Conservation (phyloP, 2,329 filamentous ascomycete genomes). For the Pyrenophora teres region DNA sequence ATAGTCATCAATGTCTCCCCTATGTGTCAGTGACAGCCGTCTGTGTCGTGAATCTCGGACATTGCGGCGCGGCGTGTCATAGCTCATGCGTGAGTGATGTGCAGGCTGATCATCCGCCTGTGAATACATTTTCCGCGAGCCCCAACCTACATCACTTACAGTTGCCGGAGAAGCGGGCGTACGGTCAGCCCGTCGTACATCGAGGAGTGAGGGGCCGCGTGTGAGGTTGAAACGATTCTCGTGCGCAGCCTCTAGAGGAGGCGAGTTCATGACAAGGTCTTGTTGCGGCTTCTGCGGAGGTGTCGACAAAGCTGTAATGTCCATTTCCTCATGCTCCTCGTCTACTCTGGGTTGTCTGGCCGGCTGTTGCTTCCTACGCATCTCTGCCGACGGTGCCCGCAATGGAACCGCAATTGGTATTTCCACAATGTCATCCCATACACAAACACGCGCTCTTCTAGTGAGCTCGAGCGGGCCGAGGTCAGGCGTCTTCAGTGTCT, state of each 20-base stretch:
- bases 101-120: slow-evolving; percentile 29
- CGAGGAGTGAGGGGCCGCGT: slow-evolving; percentile 51
- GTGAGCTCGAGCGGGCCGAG: slow-evolving; percentile 94
- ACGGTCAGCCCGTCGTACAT: slow-evolving; percentile 37
- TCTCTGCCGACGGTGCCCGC: slow-evolving; percentile 81
- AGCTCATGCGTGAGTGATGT: slow-evolving; percentile 49
- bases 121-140: slow-evolving; percentile 19
- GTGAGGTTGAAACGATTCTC: slow-evolving; percentile 56
- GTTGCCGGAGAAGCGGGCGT: slow-evolving; percentile 43
- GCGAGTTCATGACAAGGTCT: slow-evolving; percentile 72
- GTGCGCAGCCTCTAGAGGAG: slow-evolving; percentile 51
- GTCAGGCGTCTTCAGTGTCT: slow-evolving; percentile 89
- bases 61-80: slow-evolving; percentile 45
- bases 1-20: slow-evolving; percentile 58
- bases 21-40: slow-evolving; percentile 52
- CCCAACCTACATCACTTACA: slow-evolving; percentile 40
- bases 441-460: slow-evolving; percentile 84
- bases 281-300: slow-evolving; percentile 55
- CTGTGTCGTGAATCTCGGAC: slow-evolving; percentile 44
- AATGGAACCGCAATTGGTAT: slow-evolving; percentile 93
- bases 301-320: slow-evolving; percentile 74
- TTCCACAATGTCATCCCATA: slow-evolving; percentile 98
- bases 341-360: slow-evolving; percentile 27
- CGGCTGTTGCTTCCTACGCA: slow-evolving; percentile 66
- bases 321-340: slow-evolving; percentile 80